These are phyloP conservation scores for Celoporthe dispersa DNA, from an alignment of 2,329 filamentous ascomycete species.

Conservation along the genomic window DNA sequence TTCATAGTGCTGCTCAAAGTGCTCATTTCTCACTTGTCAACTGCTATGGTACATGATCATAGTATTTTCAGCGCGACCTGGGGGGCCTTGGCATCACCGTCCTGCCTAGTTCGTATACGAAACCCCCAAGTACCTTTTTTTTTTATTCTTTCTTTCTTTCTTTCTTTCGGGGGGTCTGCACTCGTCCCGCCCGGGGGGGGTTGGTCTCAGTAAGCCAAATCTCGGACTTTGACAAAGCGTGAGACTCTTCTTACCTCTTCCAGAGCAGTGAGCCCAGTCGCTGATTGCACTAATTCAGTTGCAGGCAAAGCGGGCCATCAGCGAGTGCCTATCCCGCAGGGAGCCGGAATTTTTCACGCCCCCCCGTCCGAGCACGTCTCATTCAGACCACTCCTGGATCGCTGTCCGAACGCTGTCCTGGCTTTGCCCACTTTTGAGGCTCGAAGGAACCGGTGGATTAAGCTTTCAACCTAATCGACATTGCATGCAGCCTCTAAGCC, in stretches of 20 bases:
- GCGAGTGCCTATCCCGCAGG: slow-evolving; percentile 3
- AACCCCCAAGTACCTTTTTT: neutral
- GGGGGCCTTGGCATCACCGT: neutral
- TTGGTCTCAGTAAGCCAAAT: slow-evolving; percentile 15
- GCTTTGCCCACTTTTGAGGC: neutral
- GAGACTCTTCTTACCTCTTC: slow-evolving; percentile 2
- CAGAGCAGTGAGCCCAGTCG: neutral
- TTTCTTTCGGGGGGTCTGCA: slow-evolving; percentile 3
- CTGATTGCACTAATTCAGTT: neutral
- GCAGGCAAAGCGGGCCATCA: slow-evolving; percentile 9
- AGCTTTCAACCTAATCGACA: slow-evolving; percentile 14
- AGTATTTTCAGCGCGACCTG: neutral
- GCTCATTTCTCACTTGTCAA: neutral
- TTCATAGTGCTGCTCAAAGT: neutral
- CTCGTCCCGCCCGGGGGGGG: neutral
- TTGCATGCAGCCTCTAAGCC: slow-evolving; percentile 10
- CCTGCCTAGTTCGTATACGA: slow-evolving; percentile 4
- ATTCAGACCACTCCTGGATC: slow-evolving; percentile 5
- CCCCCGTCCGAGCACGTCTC: slow-evolving; percentile 17
- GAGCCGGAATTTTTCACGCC: neutral
- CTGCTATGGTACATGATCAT: neutral
- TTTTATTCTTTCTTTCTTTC: too few species aligned
- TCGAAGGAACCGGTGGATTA: slow-evolving; percentile 12
- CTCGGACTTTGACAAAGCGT: slow-evolving; percentile 8
- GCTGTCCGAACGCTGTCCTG: neutral